Conservation (phyloP, 495 filamentous ascomycete genomes). For the Sphaerosporella brunnea region DNA sequence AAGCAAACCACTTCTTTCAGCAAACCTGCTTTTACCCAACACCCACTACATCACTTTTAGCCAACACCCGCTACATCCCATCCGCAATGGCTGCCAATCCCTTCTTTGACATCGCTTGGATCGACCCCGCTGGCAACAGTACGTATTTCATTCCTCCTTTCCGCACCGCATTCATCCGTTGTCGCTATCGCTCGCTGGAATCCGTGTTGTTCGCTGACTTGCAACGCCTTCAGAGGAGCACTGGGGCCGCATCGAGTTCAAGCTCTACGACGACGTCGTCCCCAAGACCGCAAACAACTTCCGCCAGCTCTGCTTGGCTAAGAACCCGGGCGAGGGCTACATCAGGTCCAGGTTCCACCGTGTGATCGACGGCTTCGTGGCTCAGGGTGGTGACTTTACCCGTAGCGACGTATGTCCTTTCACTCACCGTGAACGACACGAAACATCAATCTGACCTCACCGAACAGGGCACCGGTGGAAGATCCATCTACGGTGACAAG, state of each 20-base stretch:
- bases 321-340: slow-evolving; percentile 66
- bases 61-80: no score
- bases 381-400: slow-evolving; percentile 99
- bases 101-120: no score
- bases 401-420: slow-evolving; percentile 58
- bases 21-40: no score
- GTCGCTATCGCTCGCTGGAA: no score
- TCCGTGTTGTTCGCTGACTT: no score
- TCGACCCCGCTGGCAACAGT: no score
- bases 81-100: no score
- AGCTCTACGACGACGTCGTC: slow-evolving; percentile 69
- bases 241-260: slow-evolving; percentile 69
- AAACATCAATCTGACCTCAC: background rate
- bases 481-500: slow-evolving; percentile 78
- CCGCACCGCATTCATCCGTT: no score
- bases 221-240: no score
- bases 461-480: slow-evolving; percentile 67
- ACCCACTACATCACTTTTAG: no score
- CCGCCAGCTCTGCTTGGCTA: slow-evolving; percentile 77
- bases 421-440: background rate
- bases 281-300: slow-evolving; percentile 93
- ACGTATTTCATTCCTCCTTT: no score
- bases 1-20: no score
- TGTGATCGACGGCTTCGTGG: slow-evolving; percentile 93
- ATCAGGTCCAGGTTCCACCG: slow-evolving; percentile 82